These are phyloP conservation scores for Suillus subluteus DNA, from an alignment of 768 basidiomycete genomes.

Conservation along the genomic window DNA sequence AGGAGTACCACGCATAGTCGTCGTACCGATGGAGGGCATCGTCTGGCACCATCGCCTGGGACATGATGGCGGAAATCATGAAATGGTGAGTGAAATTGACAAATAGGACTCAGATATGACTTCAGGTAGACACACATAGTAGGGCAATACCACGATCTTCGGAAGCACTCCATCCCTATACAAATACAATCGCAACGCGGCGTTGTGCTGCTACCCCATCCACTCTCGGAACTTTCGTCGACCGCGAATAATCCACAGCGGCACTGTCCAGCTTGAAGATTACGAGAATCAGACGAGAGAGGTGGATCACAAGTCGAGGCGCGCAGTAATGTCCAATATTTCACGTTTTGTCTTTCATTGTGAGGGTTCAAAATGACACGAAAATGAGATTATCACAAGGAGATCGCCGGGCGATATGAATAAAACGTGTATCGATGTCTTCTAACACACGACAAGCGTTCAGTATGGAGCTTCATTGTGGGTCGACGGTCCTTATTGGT, in stretches of 20 bases:
- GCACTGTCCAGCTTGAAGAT: neutral
- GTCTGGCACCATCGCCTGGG: neutral
- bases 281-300: neutral
- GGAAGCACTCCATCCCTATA: neutral
- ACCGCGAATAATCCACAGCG: neutral
- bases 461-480: slow-evolving; percentile 1
- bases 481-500: neutral
- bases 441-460: slow-evolving; percentile 2
- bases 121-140: neutral
- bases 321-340: neutral
- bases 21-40: neutral
- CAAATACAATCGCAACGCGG: neutral
- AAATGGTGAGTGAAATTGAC: neutral
- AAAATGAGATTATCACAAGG: slow-evolving; percentile 4
- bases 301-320: neutral
- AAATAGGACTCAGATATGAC: neutral
- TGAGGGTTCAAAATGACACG: neutral
- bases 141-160: neutral
- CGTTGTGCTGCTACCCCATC: neutral
- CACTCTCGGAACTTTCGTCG: neutral
- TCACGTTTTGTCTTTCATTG: slow-evolving; percentile 6
- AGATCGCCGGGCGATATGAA: slow-evolving; percentile 8
- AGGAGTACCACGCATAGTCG: neutral
- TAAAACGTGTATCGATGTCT: slow-evolving; percentile 5
- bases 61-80: neutral